phyloP scores from a whole-genome alignment of 495 filamentous ascomycete genomes.

The Talaromyces ruber region DNA sequence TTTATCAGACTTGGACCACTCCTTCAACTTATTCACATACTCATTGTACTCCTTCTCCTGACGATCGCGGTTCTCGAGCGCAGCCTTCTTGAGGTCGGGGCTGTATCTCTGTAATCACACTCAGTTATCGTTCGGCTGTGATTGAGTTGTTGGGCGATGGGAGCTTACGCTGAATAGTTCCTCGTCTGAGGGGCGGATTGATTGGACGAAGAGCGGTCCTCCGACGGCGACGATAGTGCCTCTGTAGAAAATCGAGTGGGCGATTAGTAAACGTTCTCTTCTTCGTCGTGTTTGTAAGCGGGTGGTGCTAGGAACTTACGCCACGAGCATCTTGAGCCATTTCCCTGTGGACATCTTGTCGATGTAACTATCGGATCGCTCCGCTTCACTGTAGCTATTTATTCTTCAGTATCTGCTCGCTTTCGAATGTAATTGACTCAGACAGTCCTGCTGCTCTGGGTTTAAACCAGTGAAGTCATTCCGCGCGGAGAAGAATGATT shows the following conservation, averaged over 20 bases:
- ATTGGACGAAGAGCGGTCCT: slow-evolving; percentile 76
- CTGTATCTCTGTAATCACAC: slow-evolving; percentile 61
- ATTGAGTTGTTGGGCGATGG: neutral
- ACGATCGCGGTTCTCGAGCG: slow-evolving; percentile 62
- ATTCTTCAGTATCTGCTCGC: neutral
- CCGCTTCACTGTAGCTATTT: neutral
- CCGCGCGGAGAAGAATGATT: neutral
- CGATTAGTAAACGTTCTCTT: neutral
- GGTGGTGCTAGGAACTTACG: slow-evolving; percentile 27
- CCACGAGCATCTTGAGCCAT: slow-evolving; percentile 46
- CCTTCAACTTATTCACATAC: slow-evolving; percentile 73
- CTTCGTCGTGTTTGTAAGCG: neutral
- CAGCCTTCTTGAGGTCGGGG: slow-evolving; percentile 80
- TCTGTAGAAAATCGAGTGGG: slow-evolving; percentile 29
- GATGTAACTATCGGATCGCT: neutral
- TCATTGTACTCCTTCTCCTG: slow-evolving; percentile 79
- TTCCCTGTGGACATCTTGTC: slow-evolving; percentile 21
- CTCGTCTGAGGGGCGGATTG: slow-evolving; percentile 77
- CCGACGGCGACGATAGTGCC: slow-evolving; percentile 63
- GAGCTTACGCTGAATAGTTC: slow-evolving; percentile 65
- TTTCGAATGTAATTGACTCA: neutral
- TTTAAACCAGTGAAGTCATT: neutral
- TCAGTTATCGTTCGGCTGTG: neutral
- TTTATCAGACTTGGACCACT: slow-evolving; percentile 85
- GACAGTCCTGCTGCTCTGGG: neutral